phyloP scores from a whole-genome alignment of 495 filamentous ascomycete genomes.

The Aspergillus avenaceus region DNA sequence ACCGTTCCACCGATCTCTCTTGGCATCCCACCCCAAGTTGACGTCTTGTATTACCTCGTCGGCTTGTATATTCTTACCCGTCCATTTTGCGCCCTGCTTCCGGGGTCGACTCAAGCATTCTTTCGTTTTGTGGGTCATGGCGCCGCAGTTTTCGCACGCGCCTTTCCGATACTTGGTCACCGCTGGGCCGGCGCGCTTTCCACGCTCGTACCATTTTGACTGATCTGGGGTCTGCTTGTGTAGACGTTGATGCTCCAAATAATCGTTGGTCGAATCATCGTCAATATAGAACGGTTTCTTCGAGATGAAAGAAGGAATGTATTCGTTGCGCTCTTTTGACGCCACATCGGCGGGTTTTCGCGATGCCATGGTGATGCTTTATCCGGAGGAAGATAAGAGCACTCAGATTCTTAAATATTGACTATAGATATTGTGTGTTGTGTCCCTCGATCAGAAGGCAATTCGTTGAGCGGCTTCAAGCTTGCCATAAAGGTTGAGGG shows the following conservation, averaged over 20 bases:
- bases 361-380: slow-evolving; percentile 39
- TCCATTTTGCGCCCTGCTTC: slow-evolving; percentile 89
- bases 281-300: slow-evolving; percentile 96
- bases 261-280: slow-evolving; percentile 77
- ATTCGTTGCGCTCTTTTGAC: slow-evolving; percentile 86
- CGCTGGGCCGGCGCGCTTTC: slow-evolving; percentile 72
- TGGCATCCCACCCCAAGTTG: slow-evolving; percentile 92
- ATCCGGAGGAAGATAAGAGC: background rate
- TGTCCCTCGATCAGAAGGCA: background rate
- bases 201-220: slow-evolving; percentile 87
- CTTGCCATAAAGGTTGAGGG: background rate
- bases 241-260: slow-evolving; percentile 94
- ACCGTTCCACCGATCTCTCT: slow-evolving; percentile 95
- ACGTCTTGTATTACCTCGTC: slow-evolving; percentile 87
- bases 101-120: slow-evolving; percentile 88
- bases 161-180: slow-evolving; percentile 97
- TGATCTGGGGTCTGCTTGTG: slow-evolving; percentile 60
- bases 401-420: too few relatives aligned
- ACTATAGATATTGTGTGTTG: slow-evolving; percentile 3
- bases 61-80: slow-evolving; percentile 86
- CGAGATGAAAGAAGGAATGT: slow-evolving; percentile 97
- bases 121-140: slow-evolving; percentile 92
- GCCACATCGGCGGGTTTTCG: slow-evolving; percentile 48
- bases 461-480: background rate
- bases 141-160: slow-evolving; percentile 96